phyloP scores from a whole-genome alignment of 257 asterid species.

The Petunia secreta region DNA sequence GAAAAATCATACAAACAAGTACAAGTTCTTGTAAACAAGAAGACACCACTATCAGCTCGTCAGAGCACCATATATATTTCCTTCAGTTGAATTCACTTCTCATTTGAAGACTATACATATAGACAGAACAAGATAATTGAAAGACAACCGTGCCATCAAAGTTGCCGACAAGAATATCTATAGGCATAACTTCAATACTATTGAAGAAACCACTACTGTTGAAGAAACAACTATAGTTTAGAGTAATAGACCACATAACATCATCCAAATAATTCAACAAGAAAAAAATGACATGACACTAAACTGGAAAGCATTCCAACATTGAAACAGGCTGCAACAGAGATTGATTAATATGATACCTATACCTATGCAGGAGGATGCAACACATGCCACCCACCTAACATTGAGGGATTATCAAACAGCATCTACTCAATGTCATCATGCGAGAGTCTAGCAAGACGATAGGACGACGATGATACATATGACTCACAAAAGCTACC shows the following conservation, averaged over 20 bases:
- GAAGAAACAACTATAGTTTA: too few relatives aligned
- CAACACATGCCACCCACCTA: not conserved
- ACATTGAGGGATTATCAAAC: not conserved
- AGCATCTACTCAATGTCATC: constrained; percentile 6
- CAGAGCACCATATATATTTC: not conserved
- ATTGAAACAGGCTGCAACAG: not conserved
- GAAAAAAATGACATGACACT: not conserved
- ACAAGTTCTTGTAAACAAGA: not conserved
- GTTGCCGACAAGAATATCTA: not conserved
- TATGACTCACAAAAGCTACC: not conserved
- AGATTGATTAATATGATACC: not conserved
- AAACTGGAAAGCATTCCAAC: not conserved
- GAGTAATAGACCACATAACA: not conserved
- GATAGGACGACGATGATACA: not conserved
- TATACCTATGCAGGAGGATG: not conserved
- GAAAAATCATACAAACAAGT: not conserved
- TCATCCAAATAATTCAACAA: not conserved
- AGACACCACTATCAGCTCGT: constrained; percentile 11
- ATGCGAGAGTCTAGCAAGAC: not conserved
- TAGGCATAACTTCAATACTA: not conserved
- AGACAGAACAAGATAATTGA: not conserved
- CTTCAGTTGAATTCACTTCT: not conserved
- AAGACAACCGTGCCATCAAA: not conserved
- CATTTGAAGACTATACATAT: not conserved
- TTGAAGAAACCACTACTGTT: not conserved